phyloP scores from a whole-genome alignment of 805 yeast genomes.

The Pichia phayaonensis region DNA sequence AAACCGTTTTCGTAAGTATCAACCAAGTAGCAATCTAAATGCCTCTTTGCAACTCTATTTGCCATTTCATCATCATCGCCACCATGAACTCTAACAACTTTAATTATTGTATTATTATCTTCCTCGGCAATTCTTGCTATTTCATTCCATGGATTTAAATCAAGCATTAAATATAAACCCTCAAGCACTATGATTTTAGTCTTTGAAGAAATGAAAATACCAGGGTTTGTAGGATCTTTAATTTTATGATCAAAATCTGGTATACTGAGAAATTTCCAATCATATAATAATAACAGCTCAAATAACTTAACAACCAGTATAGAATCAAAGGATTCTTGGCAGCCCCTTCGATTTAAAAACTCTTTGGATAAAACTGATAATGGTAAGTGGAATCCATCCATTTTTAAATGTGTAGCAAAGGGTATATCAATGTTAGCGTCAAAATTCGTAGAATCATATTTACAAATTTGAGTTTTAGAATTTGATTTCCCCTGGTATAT shows the following conservation, averaged over 20 bases:
- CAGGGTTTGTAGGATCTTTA: conserved; percentile 63
- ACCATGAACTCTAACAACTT: conserved; percentile 7
- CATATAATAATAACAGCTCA: conserved; percentile 19
- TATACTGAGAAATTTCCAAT: conserved; percentile 25
- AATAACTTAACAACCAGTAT: conserved; percentile 33
- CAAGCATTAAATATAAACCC: conserved; percentile 63
- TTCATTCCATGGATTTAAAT: conserved; percentile 51
- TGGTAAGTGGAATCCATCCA: conserved; percentile 76
- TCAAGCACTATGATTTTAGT: conserved; percentile 60
- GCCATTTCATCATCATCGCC: conserved; percentile 39
- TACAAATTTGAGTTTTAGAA: conserved; percentile 2
- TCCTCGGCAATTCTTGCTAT: conserved; percentile 32
- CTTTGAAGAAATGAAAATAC: conserved; percentile 32
- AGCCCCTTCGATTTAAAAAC: conserved; percentile 67
- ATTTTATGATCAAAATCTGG: conserved; percentile 74
- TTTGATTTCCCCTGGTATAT: background rate
- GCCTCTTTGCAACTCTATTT: conserved; percentile 58
- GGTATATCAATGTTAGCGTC: conserved; percentile 1
- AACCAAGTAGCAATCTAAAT: conserved; percentile 51
- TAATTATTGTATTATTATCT: background rate
- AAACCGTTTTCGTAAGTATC: conserved; percentile 41
- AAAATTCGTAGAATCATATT: background rate
- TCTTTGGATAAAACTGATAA: conserved; percentile 36
- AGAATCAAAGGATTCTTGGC: conserved; percentile 81
- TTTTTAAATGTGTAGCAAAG: conserved; percentile 46